Base-by-base conservation (phyloP, 73 alveolate species). In the Paramecium bursaria region DNA sequence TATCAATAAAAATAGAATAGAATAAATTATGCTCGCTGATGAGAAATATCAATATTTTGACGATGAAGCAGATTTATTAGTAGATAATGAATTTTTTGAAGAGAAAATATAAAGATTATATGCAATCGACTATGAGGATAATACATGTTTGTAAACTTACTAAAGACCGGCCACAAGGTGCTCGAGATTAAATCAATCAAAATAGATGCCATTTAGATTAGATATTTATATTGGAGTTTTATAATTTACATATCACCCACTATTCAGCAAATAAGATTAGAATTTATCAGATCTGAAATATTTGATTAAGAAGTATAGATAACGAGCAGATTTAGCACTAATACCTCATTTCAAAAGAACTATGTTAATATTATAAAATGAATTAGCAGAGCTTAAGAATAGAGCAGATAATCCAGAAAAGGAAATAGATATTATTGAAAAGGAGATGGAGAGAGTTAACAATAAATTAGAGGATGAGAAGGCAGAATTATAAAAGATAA, bases 341-440 rank as follows among this genome's bases (percentile, higher is more conserved):
- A 91, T 96, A 42, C 99, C 98, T 29, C 97, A 92, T 86, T 92
- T 92, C 48, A 67, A 85, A 54, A 89, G 86, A 35, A 87, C 96
- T 39, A 82, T 92, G 19, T 67, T 74, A 17, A 61, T 61, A 50
- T 85, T 95, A 25, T 75, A 75, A 50, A 75, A 77, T 31, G 95
- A 96, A 85, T 60, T 44, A 5, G 74, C 49, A 11, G 86, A 54
- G 13, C 52, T 48, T 11, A 79, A 75, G 88, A 75, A 90, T 90
- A 82, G 80, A 86, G 74, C 74, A 86, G 86, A 79, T 87, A 91
- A 14, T 10, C 87, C 92, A 3, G 88, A 92, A 53, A 91, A 86
- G 14, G 98, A 96, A 44, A 74, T 89, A 14, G 95, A 95, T 50
- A 91, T 94, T 85, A 74, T 96, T 88, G 57, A 88, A 14, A 82